Evolutionary conservation across 176 grass and related monocot genomes (phyloP), one percentile per base, ranked within the genome.

Genomic region (Oryza glaberrima): DNA sequence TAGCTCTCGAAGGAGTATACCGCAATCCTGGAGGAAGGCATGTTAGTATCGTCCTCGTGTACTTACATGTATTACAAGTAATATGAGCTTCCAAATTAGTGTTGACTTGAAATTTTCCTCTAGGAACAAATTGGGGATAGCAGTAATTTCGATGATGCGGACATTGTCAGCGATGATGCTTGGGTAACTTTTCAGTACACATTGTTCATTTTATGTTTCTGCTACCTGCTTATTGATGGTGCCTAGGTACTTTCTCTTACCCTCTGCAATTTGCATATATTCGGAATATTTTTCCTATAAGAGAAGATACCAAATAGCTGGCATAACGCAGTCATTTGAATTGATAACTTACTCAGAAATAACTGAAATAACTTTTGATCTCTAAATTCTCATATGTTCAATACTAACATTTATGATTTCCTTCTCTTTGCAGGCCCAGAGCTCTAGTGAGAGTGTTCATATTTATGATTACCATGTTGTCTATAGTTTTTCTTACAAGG

Each of bases 401-500:
- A 61, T 61, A 61, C 58, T 23, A 16, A 8, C 34, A 47, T 17
- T 51, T 25, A 17, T 88, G n/a, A 19, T 80, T 45, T 80, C 48
- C 35, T 80, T 83, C 16, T 44, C 67, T 72, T 86, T 48, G 74
- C 79, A 98, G 91, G 81, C 95, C 69, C 71, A 88, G 63, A 90
- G 64, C 72, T 88, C 77, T 66, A 84, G 76, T 28, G 61, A 73
- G 17, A 71, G 64, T 80, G 32, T 84, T 70, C 87, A 90, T 73
- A 68, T 92, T 73, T 98, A 94, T 84, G 96, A 98, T 83, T 98
- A 90, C 64, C 96, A 98, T 91, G 74, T 92, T 72, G 89, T 64
- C 47, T 98, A 98, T 85, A 98, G 91, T 70, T 90, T 90, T 78
- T 91, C 89, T 54, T 98, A 94, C 78, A 91, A 74, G 75, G 96